Conservation (phyloP, 306 rosid species). For the Begonia masoniana region DNA sequence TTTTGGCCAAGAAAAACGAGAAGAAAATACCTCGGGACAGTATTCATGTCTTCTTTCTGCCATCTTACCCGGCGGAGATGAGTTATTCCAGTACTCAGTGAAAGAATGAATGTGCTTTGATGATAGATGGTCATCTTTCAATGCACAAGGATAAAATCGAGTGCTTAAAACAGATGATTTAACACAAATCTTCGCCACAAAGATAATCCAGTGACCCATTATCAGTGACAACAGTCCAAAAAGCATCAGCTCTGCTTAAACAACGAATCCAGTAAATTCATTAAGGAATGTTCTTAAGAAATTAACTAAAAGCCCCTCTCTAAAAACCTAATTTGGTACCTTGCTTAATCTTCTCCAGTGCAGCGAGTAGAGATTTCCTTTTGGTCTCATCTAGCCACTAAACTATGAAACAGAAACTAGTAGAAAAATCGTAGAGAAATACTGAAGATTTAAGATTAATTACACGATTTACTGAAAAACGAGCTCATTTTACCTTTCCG, state of each 20-base stretch:
- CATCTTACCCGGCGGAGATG: slow-evolving; percentile 24
- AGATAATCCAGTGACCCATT: slow-evolving; percentile 84
- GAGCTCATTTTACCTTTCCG: slow-evolving; percentile 30
- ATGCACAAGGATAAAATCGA: slow-evolving; percentile 64
- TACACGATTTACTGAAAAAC: not conserved
- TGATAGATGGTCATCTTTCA: slow-evolving; percentile 11
- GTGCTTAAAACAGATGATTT: slow-evolving; percentile 46
- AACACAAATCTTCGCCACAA: slow-evolving; percentile 81
- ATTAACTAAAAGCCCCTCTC: too few species aligned
- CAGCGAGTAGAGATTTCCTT: slow-evolving; percentile 74
- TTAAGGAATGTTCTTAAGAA: too few species aligned
- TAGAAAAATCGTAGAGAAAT: not conserved
- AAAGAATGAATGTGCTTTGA: slow-evolving; percentile 14
- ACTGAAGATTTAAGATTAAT: slow-evolving; percentile 2
- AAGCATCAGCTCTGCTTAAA: slow-evolving; percentile 68
- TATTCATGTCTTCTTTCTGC: slow-evolving; percentile 22
- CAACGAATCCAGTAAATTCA: not conserved
- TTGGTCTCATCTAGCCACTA: slow-evolving; percentile 67
- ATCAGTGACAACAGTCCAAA: slow-evolving; percentile 77
- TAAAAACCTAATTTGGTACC: slow-evolving; percentile 19
- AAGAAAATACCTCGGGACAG: slow-evolving; percentile 55
- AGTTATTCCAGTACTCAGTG: slow-evolving; percentile 20
- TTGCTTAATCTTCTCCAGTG: slow-evolving; percentile 74
- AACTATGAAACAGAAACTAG: not conserved
- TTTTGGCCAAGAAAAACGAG: too few species aligned